Base-by-base conservation (phyloP, 495 filamentous ascomycete species). In the Hypomontagnella submonticulosa region DNA sequence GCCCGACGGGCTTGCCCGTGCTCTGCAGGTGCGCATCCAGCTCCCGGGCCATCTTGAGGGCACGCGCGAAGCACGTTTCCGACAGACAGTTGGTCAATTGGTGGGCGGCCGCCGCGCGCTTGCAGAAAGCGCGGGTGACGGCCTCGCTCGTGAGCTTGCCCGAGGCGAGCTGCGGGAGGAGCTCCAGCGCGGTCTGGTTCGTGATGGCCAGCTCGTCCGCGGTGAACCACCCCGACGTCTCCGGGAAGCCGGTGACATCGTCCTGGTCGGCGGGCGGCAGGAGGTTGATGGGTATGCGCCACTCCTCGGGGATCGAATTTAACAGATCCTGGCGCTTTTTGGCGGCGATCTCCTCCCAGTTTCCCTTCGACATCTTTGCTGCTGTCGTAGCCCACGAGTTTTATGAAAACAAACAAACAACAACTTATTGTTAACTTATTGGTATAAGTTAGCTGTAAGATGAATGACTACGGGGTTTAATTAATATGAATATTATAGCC, bases 21-120 rank as follows among this genome's bases (percentile, higher is more conserved):
- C 87, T 75, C 56, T 94, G 89, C 38, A 94, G 76, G 36, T 69
- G 73, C n/a, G 59, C 71, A 55, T 88, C 77, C 1, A 68, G 50
- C 8, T 57, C 48, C 44, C 34, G 63, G 0, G 73, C 73, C 8
- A 56, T 72, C 0, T 34, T 12, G 18, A 73, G 61, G 3, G 69
- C 73, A 4, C 73, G 63, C 30, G 66, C 63, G 50, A 75, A 75
- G 32, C 73, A 73, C 11, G 73, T 72, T 16, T 73, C 73, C 4
- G 73, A 72, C 4, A 75, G 67, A 30, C 71, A 75, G 47, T 75
- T 73, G 4, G 61, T 59, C 63, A 77, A 63, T 52, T 76, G 75
- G 54, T 77, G 75, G 10, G 75, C 75, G 11, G 62, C 66, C 1
- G 60, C 57, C 12, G 75, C 75, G 8, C 73, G 70, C 64, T 77